phyloP scores from a whole-genome alignment of 2,329 filamentous ascomycete species.

The Colletotrichum cuscutae region DNA sequence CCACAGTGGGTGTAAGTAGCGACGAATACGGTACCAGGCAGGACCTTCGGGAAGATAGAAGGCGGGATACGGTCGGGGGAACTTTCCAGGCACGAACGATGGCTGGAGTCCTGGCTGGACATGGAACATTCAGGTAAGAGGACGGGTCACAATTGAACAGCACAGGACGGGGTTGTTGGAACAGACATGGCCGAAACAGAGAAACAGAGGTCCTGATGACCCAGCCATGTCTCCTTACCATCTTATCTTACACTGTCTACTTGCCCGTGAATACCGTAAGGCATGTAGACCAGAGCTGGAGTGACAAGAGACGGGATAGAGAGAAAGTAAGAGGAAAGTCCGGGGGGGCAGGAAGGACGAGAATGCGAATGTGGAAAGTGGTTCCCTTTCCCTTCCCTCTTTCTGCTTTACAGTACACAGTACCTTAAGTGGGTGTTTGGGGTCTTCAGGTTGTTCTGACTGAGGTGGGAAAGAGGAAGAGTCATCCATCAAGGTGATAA shows the following conservation, averaged over 20 bases:
- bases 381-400: neutral
- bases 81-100: neutral
- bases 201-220: neutral
- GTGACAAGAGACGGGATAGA: neutral
- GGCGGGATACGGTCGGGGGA: neutral
- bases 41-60: neutral
- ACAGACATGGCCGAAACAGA: neutral
- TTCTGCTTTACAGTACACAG: neutral
- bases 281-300: neutral
- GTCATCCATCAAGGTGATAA: constrained; percentile 21
- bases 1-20: constrained; percentile 5
- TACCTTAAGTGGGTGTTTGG: neutral
- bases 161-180: neutral
- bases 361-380: constrained; percentile 28
- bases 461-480: constrained; percentile 16
- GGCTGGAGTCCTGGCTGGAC: neutral
- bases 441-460: constrained; percentile 13
- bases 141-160: neutral
- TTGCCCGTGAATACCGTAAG: neutral
- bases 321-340: neutral
- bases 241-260: too few relatives aligned
- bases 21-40: constrained; percentile 1
- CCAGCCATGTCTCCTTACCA: too few relatives aligned
- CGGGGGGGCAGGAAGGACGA: constrained; percentile 3
- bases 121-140: neutral